Conservation (phyloP, 2,329 filamentous ascomycete genomes). For the Alternaria burnsii region DNA sequence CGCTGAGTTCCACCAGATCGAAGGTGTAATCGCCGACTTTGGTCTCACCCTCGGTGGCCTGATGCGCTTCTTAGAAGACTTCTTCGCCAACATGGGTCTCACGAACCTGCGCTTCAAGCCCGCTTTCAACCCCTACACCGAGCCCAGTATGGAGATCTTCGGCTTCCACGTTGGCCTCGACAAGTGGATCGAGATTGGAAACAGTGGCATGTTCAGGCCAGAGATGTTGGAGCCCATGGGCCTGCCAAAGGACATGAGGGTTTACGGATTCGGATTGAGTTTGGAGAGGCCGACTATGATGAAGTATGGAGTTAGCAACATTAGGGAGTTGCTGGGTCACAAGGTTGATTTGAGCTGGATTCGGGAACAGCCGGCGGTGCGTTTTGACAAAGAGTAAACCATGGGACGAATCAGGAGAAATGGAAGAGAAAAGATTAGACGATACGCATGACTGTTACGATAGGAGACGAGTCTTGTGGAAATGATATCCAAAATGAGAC, state of each 20-base stretch:
- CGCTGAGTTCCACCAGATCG: conserved; percentile 98
- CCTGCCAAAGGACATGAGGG: conserved; percentile 86
- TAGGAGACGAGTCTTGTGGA: conserved; percentile 5
- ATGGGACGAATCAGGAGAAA: not conserved
- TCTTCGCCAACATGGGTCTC: conserved; percentile 97
- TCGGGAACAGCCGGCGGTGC: conserved; percentile 87
- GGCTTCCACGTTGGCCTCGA: conserved; percentile 78
- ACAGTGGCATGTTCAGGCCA: conserved; percentile 97
- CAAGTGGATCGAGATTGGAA: conserved; percentile 90
- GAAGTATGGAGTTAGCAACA: conserved; percentile 82
- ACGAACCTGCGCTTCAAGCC: conserved; percentile 91
- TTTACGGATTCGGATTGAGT: conserved; percentile 92
- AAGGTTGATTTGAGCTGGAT: conserved; percentile 96
- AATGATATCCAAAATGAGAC: conserved; percentile 12
- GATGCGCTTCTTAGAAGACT: conserved; percentile 93
- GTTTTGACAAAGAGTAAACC: conserved; percentile 80
- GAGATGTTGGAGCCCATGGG: conserved; percentile 98
- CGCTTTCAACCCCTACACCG: conserved; percentile 81
- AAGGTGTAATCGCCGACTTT: conserved; percentile 98
- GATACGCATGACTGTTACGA: conserved; percentile 12
- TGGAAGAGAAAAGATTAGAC: not conserved
- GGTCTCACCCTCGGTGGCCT: conserved; percentile 88
- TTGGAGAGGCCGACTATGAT: conserved; percentile 98
- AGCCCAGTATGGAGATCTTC: conserved; percentile 96
- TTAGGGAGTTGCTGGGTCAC: conserved; percentile 90